A percentile compares a stretch with the other conserved stretches of the same genome.
These are phyloP conservation scores for Mycena chlorophos DNA, from an alignment of 768 basidiomycete species.

Conservation along the genomic window DNA sequence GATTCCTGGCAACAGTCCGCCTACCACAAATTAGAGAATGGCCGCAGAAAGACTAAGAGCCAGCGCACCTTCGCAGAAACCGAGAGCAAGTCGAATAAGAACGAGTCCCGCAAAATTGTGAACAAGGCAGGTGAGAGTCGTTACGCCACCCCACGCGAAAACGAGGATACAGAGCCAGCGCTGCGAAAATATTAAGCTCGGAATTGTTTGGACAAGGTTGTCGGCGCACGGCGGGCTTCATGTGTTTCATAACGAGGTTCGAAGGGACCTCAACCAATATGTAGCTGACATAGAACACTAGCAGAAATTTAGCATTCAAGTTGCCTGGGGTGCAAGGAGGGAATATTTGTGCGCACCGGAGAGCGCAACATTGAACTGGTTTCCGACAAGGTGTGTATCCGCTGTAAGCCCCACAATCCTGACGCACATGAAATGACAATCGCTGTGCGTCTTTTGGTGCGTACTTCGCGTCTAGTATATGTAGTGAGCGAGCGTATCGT, in stretches of 20 bases:
- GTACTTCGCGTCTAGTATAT: slow-evolving; percentile 44
- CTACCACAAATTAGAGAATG: not conserved
- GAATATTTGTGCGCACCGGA: slow-evolving; percentile 48
- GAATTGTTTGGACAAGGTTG: not conserved
- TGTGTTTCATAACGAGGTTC: slow-evolving; percentile 46
- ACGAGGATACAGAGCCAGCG: slow-evolving; percentile 62
- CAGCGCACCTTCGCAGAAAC: slow-evolving; percentile 60
- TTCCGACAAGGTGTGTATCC: slow-evolving; percentile 54
- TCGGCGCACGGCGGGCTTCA: slow-evolving; percentile 49
- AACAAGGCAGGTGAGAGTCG: slow-evolving; percentile 52
- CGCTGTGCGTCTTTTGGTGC: not conserved
- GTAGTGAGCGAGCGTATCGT: not conserved
- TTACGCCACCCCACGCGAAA: slow-evolving; percentile 54
- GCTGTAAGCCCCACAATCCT: slow-evolving; percentile 62
- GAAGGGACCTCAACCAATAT: slow-evolving; percentile 52
- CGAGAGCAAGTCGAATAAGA: slow-evolving; percentile 59
- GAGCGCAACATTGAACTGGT: slow-evolving; percentile 61
- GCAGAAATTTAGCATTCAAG: too few species aligned
- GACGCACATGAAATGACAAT: not conserved
- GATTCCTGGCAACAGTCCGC: slow-evolving; percentile 65
- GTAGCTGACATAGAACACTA: slow-evolving; percentile 60
- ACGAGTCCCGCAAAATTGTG: slow-evolving; percentile 59
- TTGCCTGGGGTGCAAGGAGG: not conserved
- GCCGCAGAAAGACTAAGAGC: not conserved
- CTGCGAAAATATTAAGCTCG: slow-evolving; percentile 23